Evolutionary conservation across 345 rosid genomes (phyloP).

Genomic region (Raphanus raphanistrum): DNA sequence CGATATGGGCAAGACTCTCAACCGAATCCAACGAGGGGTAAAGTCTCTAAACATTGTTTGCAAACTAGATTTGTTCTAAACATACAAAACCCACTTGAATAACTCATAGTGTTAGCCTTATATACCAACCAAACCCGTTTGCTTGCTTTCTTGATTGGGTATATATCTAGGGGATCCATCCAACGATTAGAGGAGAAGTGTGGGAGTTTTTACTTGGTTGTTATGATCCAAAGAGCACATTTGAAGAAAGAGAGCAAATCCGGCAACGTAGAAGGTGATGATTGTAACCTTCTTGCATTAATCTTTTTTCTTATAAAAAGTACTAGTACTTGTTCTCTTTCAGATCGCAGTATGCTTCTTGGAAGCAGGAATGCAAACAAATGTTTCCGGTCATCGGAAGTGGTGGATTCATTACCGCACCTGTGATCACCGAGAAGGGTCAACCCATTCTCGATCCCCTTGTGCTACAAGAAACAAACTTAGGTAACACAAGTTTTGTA

Average conservation of each 20-base stretch:
- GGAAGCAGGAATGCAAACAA: conserved; percentile 78
- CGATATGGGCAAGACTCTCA: conserved; percentile 77
- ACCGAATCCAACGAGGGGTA: conserved; percentile 86
- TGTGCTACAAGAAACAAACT: conserved; percentile 65
- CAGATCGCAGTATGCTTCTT: conserved; percentile 71
- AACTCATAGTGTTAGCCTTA: neutral
- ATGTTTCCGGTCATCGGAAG: conserved; percentile 87
- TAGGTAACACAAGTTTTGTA: conserved; percentile 33
- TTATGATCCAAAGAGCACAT: conserved; percentile 88
- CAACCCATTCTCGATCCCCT: conserved; percentile 81
- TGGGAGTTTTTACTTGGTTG: conserved; percentile 98
- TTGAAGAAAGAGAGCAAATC: conserved; percentile 79
- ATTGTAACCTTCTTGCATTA: neutral
- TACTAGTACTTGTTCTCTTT: neutral
- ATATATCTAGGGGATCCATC: conserved; percentile 78
- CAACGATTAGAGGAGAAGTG: conserved; percentile 98
- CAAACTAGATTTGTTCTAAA: neutral
- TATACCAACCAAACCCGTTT: neutral
- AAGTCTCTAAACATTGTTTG: conserved; percentile 2
- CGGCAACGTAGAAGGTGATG: conserved; percentile 72
- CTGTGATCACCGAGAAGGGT: conserved; percentile 81
- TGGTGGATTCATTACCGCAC: conserved; percentile 85
- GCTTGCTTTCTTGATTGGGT: conserved; percentile 21
- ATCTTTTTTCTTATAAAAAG: neutral
- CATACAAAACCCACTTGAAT: neutral